Evolutionary conservation across 139 green algal genomes (phyloP).

Genomic region (Chlamydomonas eustigma): DNA sequence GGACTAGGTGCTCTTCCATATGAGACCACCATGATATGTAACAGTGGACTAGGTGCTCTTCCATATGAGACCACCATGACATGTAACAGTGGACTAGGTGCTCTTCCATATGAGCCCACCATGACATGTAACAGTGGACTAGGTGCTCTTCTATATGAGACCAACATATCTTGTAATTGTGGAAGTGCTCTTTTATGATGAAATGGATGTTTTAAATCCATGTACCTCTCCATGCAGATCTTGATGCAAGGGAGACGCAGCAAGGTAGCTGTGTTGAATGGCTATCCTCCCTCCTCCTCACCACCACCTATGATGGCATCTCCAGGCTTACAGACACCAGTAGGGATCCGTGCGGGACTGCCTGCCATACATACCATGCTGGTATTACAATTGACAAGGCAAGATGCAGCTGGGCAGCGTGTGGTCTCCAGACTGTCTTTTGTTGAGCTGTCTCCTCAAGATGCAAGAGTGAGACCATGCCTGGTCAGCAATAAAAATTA

Average conservation of each 20-base stretch:
- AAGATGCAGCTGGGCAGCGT: conserved; percentile 20
- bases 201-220: too few species aligned
- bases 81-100: too few species aligned
- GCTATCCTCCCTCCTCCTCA: background rate
- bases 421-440: conserved; percentile 32
- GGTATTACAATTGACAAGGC: conserved; percentile 29
- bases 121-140: too few species aligned
- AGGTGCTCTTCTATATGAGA: too few species aligned
- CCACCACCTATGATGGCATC: background rate
- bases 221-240: background rate
- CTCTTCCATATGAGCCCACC: too few species aligned
- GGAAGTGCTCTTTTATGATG: too few species aligned
- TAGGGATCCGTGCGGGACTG: background rate
- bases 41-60: too few species aligned
- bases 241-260: background rate
- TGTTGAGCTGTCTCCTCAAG: conserved; percentile 41
- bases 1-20: too few species aligned
- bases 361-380: conserved; percentile 33
- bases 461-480: conserved; percentile 28
- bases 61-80: too few species aligned
- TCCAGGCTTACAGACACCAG: background rate
- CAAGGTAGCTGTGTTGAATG: background rate
- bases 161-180: too few species aligned
- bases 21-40: too few species aligned
- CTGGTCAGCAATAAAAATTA: too few species aligned